Base-by-base conservation (phyloP, 78 protist species). In the Mastigamoeba balamuthi region DNA sequence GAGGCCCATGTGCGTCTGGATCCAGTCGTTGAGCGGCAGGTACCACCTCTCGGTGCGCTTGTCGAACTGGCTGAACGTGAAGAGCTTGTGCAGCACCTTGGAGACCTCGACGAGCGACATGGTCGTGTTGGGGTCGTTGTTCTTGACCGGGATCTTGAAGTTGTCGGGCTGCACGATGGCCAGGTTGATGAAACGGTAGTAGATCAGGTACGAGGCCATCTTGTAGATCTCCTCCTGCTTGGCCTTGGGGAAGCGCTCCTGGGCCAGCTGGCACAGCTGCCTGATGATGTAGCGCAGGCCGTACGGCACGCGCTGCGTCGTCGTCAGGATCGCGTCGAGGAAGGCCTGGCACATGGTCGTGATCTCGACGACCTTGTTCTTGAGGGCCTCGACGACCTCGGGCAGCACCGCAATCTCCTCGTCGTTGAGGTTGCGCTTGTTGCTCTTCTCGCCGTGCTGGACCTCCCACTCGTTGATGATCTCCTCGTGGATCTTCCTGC, bases 221-320 rank as follows among this genome's bases (percentile, higher is more conserved):
- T 80, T 78, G 71, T 78, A 75, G 39, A 85, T 74, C 28, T 85
- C 86, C 38, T 77, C 85, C 68, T 84, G 77, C 10, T 79, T 74
- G 1, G 84, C 66, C 29, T 71, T 68, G 44, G 78, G 48, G 72
- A 84, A 84, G 74, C 74, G 76, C 83, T 84, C 80, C 63, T 84
- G 81, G 48, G 83, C 88, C 41, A 78, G 72, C 65, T 73, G 83
- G 4, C 69, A 64, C 30, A 78, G 75, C 74, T 84, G 88, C 64
- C 88, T 89, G 36, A 92, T 87, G 65, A 88, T 82, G 81, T 77
- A 89, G 41, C 93, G 90, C 36, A 89, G 77, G 48, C 93, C 93
- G 66, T 88, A 89, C 74, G 93, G 93, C 7, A 89, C 44, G 69
- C 77, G 77, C 43, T 78, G 66, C 41, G 88, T 75, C n/a, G 83